A percentile compares a stretch with the other conserved stretches of the same genome.
Conservation (phyloP, 768 basidiomycete species). For the Lactifluus echinatus region DNA sequence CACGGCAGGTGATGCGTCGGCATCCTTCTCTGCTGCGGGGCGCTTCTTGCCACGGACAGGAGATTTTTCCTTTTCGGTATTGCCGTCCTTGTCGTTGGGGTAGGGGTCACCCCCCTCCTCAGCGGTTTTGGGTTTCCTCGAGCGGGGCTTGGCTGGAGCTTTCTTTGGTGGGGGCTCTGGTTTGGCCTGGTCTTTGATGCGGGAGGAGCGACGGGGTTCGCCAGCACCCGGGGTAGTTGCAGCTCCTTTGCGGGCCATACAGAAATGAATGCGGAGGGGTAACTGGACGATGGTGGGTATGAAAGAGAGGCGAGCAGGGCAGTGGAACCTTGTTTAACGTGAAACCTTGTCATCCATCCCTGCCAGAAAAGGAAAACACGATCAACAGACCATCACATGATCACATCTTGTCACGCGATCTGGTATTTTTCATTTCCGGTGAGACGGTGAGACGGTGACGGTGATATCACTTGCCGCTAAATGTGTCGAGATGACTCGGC, state of each 20-base stretch:
- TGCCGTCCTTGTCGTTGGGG: constrained; percentile 27
- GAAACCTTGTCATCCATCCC: constrained; percentile 16
- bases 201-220: constrained; percentile 62
- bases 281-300: constrained; percentile 19
- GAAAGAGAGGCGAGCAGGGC: constrained; percentile 13
- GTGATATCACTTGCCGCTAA: too few species aligned
- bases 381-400: constrained; percentile 16
- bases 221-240: constrained; percentile 34
- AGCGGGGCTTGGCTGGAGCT: constrained; percentile 52
- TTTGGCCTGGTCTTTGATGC: constrained; percentile 68
- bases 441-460: too few species aligned
- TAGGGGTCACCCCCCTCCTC: constrained; percentile 28
- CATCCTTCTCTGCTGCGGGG: constrained; percentile 33
- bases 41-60: constrained; percentile 49
- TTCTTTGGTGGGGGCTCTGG: constrained; percentile 45
- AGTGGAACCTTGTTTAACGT: constrained; percentile 20
- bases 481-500: too few species aligned
- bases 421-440: neutral
- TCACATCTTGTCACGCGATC: neutral
- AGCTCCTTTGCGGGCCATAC: constrained; percentile 68
- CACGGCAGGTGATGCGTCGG: constrained; percentile 32
- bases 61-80: constrained; percentile 35
- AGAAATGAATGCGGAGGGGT: constrained; percentile 16
- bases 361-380: neutral
- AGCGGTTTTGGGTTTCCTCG: constrained; percentile 34